These are phyloP conservation scores for Corchorus capsularis DNA, from an alignment of 345 rosid species.

Conservation along the genomic window DNA sequence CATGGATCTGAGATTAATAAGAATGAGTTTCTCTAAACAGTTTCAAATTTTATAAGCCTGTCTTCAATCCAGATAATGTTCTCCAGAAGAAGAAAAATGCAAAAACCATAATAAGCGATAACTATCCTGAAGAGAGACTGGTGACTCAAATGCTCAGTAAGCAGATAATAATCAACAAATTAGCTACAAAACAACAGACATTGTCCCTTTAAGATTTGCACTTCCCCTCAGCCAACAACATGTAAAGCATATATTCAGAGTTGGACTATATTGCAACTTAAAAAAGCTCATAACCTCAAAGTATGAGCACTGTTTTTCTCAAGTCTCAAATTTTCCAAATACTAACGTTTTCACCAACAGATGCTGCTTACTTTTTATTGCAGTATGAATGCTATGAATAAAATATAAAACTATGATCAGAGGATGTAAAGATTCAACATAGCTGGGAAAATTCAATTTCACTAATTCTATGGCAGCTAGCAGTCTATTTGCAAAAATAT, in stretches of 20 bases:
- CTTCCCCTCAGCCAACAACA: too few species aligned
- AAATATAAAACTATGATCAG: too few species aligned
- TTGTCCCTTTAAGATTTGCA: too few species aligned
- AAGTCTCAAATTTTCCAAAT: too few species aligned
- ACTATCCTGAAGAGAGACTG: background rate
- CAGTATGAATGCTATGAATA: too few species aligned
- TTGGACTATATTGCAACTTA: too few species aligned
- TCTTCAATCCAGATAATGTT: background rate
- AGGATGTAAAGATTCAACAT: background rate
- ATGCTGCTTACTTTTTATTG: too few species aligned
- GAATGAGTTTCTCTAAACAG: background rate
- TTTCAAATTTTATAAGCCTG: background rate
- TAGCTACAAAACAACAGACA: too few species aligned
- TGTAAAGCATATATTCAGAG: too few species aligned
- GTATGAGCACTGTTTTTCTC: too few species aligned
- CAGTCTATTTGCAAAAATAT: background rate
- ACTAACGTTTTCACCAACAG: too few species aligned
- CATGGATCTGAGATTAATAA: background rate
- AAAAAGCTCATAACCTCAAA: too few species aligned
- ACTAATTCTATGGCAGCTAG: background rate
- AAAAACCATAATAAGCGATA: background rate
- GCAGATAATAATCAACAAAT: background rate
- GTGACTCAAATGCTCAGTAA: background rate
- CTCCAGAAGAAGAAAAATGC: background rate
- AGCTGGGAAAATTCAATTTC: background rate